These are phyloP conservation scores for Phytophthora pinifolia DNA, from an alignment of 352 stramenopile genomes.

Conservation along the genomic window DNA sequence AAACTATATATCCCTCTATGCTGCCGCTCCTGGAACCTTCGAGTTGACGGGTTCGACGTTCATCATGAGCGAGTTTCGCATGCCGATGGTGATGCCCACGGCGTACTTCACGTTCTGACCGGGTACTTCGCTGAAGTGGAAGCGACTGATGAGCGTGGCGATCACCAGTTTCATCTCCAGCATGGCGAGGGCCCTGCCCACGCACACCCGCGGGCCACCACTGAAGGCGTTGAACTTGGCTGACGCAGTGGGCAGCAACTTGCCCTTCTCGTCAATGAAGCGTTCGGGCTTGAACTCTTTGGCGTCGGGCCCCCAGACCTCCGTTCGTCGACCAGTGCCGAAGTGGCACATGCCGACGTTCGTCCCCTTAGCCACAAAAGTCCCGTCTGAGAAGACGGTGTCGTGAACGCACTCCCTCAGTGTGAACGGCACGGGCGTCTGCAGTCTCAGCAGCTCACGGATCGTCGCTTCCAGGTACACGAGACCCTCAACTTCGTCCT, in stretches of 20 bases:
- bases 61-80: constrained; percentile 36
- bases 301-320: constrained; percentile 67
- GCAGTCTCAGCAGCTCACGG: constrained; percentile 61
- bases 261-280: constrained; percentile 53
- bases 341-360: constrained; percentile 56
- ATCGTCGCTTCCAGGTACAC: constrained; percentile 65
- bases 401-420: constrained; percentile 41
- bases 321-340: constrained; percentile 40
- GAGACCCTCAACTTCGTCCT: constrained; percentile 50
- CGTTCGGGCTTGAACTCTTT: constrained; percentile 31
- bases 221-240: constrained; percentile 77
- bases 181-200: constrained; percentile 65
- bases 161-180: constrained; percentile 72
- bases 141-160: constrained; percentile 46
- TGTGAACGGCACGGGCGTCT: constrained; percentile 43
- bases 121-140: constrained; percentile 40
- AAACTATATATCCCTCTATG: not conserved
- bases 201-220: constrained; percentile 60
- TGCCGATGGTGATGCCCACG: constrained; percentile 44
- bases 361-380: constrained; percentile 52
- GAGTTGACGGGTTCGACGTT: constrained; percentile 17
- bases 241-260: constrained; percentile 37
- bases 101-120: constrained; percentile 33
- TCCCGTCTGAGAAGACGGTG: constrained; percentile 64
- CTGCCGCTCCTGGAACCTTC: constrained; percentile 8